Percentiles rank a stretch among this genome's conserved stretches.
Evolutionary conservation across 192 early-diverging fungal genomes (phyloP).

Genomic region (Coemansia sp.): DNA sequence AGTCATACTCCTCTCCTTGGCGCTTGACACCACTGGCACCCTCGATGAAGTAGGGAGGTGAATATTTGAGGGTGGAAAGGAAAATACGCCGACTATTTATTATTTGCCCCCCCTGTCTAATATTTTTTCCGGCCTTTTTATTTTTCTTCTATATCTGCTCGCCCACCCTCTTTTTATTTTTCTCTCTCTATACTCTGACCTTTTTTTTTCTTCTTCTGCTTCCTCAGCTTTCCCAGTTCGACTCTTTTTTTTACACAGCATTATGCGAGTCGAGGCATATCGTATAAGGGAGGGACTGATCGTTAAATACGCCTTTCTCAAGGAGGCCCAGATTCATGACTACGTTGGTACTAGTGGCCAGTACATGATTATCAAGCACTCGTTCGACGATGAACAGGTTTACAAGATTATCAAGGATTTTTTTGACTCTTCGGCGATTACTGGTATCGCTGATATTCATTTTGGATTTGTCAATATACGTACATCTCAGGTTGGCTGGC

Average conservation of each 20-base stretch:
- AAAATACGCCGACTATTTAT: neutral
- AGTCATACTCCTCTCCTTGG: neutral
- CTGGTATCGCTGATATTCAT: neutral
- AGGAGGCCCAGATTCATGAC: neutral
- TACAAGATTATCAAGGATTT: constrained; percentile 6
- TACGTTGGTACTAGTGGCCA: neutral
- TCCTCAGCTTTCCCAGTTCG: neutral
- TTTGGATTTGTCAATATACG: constrained; percentile 4
- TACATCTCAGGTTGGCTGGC: neutral
- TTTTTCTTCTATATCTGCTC: neutral
- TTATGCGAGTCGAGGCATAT: neutral
- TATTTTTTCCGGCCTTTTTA: no score
- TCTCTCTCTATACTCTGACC: neutral
- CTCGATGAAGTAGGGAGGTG: neutral
- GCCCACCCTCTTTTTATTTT: neutral
- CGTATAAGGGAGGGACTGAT: constrained; percentile 7
- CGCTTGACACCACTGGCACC: neutral
- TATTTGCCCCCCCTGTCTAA: neutral
- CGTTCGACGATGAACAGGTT: neutral
- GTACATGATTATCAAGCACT: neutral
- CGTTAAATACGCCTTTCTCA: neutral
- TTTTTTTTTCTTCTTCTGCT: neutral
- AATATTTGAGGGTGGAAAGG: no score
- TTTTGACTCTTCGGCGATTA: neutral
- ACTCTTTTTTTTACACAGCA: neutral